A percentile compares a stretch with the other conserved stretches of the same genome.
Conservation (phyloP, 805 yeast species). For the Tetrapisispora iriomotensis region DNA sequence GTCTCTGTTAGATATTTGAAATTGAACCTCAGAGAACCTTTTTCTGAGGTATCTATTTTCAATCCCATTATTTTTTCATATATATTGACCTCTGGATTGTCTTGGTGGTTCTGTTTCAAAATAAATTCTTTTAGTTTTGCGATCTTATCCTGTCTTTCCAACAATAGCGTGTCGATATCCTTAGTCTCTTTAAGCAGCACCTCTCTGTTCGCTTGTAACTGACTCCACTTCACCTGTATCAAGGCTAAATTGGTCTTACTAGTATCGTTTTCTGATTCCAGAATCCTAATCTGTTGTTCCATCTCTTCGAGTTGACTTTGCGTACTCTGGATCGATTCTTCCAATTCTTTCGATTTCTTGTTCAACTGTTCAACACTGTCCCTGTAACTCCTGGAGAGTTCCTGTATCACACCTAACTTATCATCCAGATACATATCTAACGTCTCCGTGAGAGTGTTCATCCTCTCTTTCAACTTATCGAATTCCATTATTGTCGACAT, state of each 20-base stretch:
- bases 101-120: constrained; percentile 36
- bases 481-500: constrained; percentile 10
- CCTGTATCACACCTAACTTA: not conserved
- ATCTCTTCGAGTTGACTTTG: not conserved
- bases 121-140: constrained; percentile 29
- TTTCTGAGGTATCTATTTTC: constrained; percentile 40
- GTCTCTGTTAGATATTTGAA: constrained; percentile 35
- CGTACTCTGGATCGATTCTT: not conserved
- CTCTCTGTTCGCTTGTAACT: constrained; percentile 25
- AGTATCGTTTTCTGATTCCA: constrained; percentile 20
- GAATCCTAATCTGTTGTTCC: constrained; percentile 19
- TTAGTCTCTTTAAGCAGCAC: constrained; percentile 25
- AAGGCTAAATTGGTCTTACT: constrained; percentile 32
- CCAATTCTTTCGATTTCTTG: not conserved
- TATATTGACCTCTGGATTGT: constrained; percentile 41
- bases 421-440: not conserved
- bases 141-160: constrained; percentile 27
- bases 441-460: not conserved
- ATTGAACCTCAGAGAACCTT: constrained; percentile 38
- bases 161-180: constrained; percentile 28
- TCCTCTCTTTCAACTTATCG: not conserved
- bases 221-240: constrained; percentile 29
- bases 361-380: not conserved
- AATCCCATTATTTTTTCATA: constrained; percentile 50
- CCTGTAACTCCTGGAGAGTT: not conserved